A percentile compares a stretch with the other conserved stretches of the same genome.
These are phyloP conservation scores for Paramecium primaurelia DNA, from an alignment of 73 alveolate genomes.

Conservation along the genomic window DNA sequence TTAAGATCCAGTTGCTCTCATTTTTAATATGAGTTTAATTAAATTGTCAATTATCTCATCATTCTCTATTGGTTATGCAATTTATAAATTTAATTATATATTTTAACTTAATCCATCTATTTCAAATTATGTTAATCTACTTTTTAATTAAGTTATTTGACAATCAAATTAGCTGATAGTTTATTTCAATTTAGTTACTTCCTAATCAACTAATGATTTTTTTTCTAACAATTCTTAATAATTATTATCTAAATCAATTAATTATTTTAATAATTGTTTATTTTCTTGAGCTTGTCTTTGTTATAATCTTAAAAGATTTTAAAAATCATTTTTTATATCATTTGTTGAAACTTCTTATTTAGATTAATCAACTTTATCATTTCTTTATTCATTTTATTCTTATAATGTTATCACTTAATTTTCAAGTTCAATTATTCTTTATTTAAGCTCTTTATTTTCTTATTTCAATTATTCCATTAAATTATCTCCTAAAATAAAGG, in stretches of 20 bases:
- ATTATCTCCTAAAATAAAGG: conserved; percentile 5
- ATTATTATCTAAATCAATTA: background rate
- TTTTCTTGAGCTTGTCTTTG: background rate
- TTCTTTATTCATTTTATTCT: background rate
- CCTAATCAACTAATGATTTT: background rate
- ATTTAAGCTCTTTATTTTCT: background rate
- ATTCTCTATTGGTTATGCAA: background rate
- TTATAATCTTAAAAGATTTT: background rate
- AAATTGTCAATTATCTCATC: conserved; percentile 24
- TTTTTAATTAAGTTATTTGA: background rate
- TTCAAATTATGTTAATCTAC: conserved; percentile 1
- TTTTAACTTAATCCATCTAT: background rate
- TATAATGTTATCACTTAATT: background rate
- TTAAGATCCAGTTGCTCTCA: conserved; percentile 19
- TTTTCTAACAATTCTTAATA: background rate
- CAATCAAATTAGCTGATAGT: background rate
- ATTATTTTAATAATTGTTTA: background rate
- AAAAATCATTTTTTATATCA: background rate
- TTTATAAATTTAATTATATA: background rate
- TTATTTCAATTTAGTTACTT: background rate
- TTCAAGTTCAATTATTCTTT: background rate
- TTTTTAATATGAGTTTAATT: background rate
- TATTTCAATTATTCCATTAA: background rate
- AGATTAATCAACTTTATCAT: background rate
- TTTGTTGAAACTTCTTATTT: background rate